phyloP scores from a whole-genome alignment of 768 basidiomycete genomes.

The Suillus tomentosus region DNA sequence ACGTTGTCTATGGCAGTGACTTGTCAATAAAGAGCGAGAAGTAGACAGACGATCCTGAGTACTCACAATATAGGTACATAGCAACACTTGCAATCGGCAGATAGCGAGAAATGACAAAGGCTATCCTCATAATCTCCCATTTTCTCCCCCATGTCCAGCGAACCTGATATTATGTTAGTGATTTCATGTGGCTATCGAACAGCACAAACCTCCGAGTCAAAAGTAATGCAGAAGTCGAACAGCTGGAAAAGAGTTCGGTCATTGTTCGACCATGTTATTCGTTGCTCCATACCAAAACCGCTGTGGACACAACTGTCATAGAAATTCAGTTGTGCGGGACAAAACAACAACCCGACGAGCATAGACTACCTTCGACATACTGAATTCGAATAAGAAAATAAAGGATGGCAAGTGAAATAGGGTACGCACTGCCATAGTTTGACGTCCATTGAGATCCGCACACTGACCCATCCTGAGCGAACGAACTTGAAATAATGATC shows the following conservation, averaged over 20 bases:
- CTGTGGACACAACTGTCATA: not conserved
- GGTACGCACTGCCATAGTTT: not conserved
- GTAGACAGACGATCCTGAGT: not conserved
- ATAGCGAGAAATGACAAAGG: constrained; percentile 24
- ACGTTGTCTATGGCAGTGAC: not conserved
- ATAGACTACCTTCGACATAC: not conserved
- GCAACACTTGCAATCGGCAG: constrained; percentile 21
- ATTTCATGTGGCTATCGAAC: not conserved
- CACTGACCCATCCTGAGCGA: not conserved
- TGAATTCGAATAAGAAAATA: not conserved
- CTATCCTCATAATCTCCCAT: constrained; percentile 22
- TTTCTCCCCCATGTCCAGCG: constrained; percentile 20
- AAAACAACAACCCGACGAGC: not conserved
- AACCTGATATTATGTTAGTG: constrained; percentile 12
- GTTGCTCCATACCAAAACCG: not conserved
- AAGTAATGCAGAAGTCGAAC: constrained; percentile 9
- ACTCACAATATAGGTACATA: constrained; percentile 15
- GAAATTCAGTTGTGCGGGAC: not conserved
- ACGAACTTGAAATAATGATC: not conserved
- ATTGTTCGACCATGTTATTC: not conserved
- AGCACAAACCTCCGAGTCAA: not conserved
- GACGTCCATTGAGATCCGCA: not conserved
- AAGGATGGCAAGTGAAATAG: not conserved
- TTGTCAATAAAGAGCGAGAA: not conserved
- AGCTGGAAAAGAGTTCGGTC: not conserved